Evolutionary conservation across 2,329 filamentous ascomycete genomes (phyloP).

Genomic region (Pseudogymnoascus sp.): DNA sequence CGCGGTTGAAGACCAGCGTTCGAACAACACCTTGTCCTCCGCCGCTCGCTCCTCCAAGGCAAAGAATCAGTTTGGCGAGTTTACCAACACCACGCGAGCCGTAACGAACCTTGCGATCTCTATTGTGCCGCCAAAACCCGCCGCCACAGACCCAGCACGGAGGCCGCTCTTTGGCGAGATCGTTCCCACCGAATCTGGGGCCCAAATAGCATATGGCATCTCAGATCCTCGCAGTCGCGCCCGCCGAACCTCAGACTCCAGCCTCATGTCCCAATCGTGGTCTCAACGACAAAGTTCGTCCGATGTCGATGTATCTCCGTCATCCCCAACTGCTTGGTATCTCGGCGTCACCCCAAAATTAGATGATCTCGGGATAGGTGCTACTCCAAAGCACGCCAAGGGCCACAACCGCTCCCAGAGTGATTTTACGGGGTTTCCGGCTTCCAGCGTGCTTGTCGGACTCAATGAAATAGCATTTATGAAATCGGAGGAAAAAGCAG

Average conservation of each 20-base stretch:
- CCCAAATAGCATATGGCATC: conserved; percentile 53
- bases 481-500: neutral
- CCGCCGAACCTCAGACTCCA: conserved; percentile 65
- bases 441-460: conserved; percentile 8
- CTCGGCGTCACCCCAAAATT: conserved; percentile 36
- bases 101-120: conserved; percentile 32
- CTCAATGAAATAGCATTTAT: neutral
- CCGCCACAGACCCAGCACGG: conserved; percentile 27
- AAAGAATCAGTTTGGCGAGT: conserved; percentile 29
- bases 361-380: conserved; percentile 30
- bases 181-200: conserved; percentile 48
- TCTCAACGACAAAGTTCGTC: conserved; percentile 47
- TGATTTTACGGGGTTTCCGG: conserved; percentile 41
- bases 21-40: conserved; percentile 49
- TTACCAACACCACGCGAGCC: conserved; percentile 36
- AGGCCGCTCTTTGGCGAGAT: conserved; percentile 70
- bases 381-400: conserved; percentile 26
- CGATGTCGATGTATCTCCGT: conserved; percentile 47
- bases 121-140: conserved; percentile 22
- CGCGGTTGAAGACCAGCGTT: conserved; percentile 42
- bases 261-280: conserved; percentile 43
- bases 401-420: conserved; percentile 48
- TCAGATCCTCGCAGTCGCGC: conserved; percentile 36
- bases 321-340: conserved; percentile 63
- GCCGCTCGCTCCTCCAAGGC: conserved; percentile 51